Evolutionary conservation across 139 green algal genomes (phyloP), one percentile per base, ranked within the genome.

Genomic region (Ettlia oleoabundans): DNA sequence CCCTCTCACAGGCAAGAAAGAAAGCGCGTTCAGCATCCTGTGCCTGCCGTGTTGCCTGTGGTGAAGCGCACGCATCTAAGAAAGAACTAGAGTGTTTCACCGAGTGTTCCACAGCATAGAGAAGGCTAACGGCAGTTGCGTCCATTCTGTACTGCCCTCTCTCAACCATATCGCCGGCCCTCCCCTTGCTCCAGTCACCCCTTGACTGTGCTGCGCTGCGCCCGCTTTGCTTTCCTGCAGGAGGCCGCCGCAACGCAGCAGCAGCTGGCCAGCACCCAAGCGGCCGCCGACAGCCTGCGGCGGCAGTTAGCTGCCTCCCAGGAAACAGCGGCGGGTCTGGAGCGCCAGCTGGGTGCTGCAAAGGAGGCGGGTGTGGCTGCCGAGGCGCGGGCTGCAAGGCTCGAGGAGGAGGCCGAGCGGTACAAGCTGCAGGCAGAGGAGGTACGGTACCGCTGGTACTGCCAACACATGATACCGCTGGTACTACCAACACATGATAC

Each of bases 361-460:
- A 53, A 51, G n/a, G 52, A 67, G 73, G 37, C 53, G n/a, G 8
- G 9, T 28, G 21, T 33, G 7, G 52, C 53, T 40, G 73, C 53
- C 47, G 47, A 10, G 13, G 15, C 47, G 15, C 47, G 15, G 47
- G 47, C 47, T 58, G 47, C 10, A 15, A 58, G 15, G 47, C 13
- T 15, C 15, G 47, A 58, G 47, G 53, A 33, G 0, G 32, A 80
- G 9, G n/a, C 63, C 10, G 53, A 38, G 37, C n/a, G 38, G 18
- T 67, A 68, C 51, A 80, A 80, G 73, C 28, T 52, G 53, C 52
- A 80, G 73, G n/a, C 40, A 4, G 40, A 55, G 73, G 73, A 67
- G 73, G 73, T 55, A 40, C 22, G 73, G 37, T 26, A n/a, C n/a
- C n/a, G n/a, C n/a, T n/a, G n/a, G n/a, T 9, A 32, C n/a, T 42